phyloP scores from a whole-genome alignment of 2,329 filamentous ascomycete species.

The Tolypocladium inflatum region DNA sequence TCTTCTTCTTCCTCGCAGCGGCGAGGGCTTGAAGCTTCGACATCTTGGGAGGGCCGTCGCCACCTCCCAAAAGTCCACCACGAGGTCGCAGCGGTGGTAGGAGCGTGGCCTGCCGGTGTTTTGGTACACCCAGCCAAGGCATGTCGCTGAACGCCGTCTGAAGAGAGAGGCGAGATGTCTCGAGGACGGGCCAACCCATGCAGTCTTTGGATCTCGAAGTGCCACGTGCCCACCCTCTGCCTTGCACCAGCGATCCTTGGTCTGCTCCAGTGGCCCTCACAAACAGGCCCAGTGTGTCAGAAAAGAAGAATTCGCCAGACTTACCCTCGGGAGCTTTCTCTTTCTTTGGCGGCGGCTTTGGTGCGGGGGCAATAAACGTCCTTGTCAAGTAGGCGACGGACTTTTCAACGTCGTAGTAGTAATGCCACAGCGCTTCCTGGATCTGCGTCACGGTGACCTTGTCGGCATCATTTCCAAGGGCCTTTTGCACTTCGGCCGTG shows the following conservation, averaged over 20 bases:
- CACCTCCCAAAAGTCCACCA: conserved; percentile 71
- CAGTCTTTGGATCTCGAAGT: background rate
- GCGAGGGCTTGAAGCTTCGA: conserved; percentile 90
- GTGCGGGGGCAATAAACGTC: conserved; percentile 40
- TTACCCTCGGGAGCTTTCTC: conserved; percentile 34
- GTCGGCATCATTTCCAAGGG: conserved; percentile 49
- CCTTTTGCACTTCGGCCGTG: conserved; percentile 55
- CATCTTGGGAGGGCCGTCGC: conserved; percentile 55
- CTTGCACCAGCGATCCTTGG: conserved; percentile 9
- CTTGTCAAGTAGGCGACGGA: conserved; percentile 71
- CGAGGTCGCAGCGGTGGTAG: conserved; percentile 44
- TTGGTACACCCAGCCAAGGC: conserved; percentile 72
- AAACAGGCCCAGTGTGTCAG: conserved; percentile 14
- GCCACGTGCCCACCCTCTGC: conserved; percentile 1
- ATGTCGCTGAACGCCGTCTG: conserved; percentile 63
- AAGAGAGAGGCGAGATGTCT: background rate
- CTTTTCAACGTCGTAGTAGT: conserved; percentile 89
- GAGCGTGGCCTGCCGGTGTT: conserved; percentile 54
- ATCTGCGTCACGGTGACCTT: conserved; percentile 58
- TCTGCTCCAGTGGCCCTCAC: conserved; percentile 22
- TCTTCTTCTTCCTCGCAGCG: conserved; percentile 76
- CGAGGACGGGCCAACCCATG: background rate
- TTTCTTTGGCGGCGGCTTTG: conserved; percentile 27
- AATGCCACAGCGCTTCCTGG: conserved; percentile 87
- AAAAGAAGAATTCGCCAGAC: conserved; percentile 23